phyloP scores from a whole-genome alignment of 768 basidiomycete genomes.

The Tulasnella sp. region DNA sequence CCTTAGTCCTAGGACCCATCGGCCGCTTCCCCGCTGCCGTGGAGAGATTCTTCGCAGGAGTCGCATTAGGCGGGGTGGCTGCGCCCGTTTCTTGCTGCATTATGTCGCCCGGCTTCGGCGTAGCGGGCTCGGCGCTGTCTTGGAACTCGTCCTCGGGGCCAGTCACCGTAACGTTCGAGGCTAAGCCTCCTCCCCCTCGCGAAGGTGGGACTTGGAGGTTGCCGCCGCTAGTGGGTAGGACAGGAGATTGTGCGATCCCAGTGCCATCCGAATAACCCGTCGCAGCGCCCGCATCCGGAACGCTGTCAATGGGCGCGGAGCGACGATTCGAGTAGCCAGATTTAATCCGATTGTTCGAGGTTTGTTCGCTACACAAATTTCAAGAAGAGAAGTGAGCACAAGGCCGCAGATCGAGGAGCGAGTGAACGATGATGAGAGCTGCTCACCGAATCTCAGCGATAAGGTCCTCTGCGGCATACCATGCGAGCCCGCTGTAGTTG shows the following conservation, averaged over 20 bases:
- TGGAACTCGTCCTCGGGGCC: no score
- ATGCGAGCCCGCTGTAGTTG: slow-evolving; percentile 55
- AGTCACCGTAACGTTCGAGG: no score
- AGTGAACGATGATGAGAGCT: background rate
- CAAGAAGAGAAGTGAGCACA: slow-evolving; percentile 6
- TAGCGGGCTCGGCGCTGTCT: no score
- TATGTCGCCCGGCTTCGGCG: no score
- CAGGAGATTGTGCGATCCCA: slow-evolving; percentile 36
- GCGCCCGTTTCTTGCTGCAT: no score
- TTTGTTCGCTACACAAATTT: slow-evolving; percentile 48
- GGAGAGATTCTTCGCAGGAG: background rate
- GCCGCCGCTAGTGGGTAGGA: no score
- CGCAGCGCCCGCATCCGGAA: slow-evolving; percentile 60
- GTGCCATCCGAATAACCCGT: slow-evolving; percentile 51
- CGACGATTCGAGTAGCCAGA: slow-evolving; percentile 52
- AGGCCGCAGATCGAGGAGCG: background rate
- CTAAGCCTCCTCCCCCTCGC: no score
- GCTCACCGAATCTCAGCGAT: slow-evolving; percentile 71
- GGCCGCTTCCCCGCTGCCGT: background rate
- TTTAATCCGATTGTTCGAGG: slow-evolving; percentile 75
- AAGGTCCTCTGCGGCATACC: slow-evolving; percentile 67
- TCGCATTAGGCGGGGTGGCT: no score
- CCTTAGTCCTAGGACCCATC: slow-evolving; percentile 8
- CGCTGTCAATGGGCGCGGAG: slow-evolving; percentile 56
- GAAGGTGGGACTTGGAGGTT: no score